A percentile compares a stretch with the other conserved stretches of the same genome.
phyloP scores from a whole-genome alignment of 352 stramenopile species.

The Pythium sp. region DNA sequence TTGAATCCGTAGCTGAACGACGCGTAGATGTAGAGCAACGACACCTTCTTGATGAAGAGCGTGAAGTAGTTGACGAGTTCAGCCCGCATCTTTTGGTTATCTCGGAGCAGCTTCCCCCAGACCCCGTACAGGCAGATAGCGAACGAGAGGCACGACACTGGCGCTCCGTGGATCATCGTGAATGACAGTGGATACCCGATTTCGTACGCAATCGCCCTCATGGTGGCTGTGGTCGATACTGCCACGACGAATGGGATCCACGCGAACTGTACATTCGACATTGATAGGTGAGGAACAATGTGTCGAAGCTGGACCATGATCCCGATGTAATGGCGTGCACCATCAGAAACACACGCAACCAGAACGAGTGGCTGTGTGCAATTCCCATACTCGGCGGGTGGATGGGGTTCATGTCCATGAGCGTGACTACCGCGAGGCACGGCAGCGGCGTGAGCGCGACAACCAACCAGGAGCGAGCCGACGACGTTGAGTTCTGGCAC shows the following conservation, averaged over 20 bases:
- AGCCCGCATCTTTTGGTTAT: too few species aligned
- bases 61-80: too few species aligned
- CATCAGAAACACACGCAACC: background rate
- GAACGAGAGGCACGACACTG: background rate
- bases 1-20: too few species aligned
- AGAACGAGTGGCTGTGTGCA: background rate
- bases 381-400: background rate
- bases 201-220: background rate
- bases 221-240: background rate
- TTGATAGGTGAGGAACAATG: background rate
- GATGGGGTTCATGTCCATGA: background rate
- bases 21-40: too few species aligned
- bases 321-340: background rate
- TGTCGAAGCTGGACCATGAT: background rate
- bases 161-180: background rate
- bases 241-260: background rate
- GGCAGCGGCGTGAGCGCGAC: conserved; percentile 16
- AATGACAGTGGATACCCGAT: background rate
- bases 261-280: background rate
- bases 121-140: background rate
- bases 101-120: too few species aligned
- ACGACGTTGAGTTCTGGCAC: background rate
- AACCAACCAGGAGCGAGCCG: background rate
- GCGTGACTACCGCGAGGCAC: conserved; percentile 9
- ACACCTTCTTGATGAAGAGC: too few species aligned